Conservation (phyloP, 139 green algal species). For the Asterochloris sp. region DNA sequence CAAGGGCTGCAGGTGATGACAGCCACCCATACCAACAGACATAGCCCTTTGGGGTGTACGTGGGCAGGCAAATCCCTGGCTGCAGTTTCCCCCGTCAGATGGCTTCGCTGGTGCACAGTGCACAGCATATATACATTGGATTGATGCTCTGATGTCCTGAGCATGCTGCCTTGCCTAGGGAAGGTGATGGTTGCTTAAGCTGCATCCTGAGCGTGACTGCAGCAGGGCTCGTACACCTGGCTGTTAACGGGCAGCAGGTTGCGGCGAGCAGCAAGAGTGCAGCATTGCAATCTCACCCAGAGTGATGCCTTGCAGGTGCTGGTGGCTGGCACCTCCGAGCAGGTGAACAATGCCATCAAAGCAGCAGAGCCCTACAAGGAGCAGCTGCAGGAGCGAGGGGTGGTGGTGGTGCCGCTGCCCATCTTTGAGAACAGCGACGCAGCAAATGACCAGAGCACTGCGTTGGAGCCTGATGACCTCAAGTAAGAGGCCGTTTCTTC, state of each 20-base stretch:
- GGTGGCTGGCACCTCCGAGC: slow-evolving; percentile 50
- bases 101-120: no score
- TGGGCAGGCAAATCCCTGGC: no score
- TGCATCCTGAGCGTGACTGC: no score
- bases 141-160: no score
- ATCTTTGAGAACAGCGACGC: slow-evolving; percentile 39
- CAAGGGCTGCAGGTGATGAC: background rate
- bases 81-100: no score
- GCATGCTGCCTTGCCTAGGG: no score
- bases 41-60: no score
- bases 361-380: slow-evolving; percentile 59
- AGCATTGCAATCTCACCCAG: background rate
- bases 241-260: no score
- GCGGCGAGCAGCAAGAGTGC: no score
- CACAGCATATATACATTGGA: no score
- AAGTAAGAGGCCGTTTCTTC: background rate
- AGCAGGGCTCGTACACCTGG: no score
- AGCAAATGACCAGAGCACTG: slow-evolving; percentile 5
- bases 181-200: no score
- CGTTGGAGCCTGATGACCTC: background rate
- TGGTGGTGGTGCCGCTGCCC: slow-evolving; percentile 68
- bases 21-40: background rate
- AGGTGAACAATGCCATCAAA: slow-evolving; percentile 51
- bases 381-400: slow-evolving; percentile 58
- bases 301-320: slow-evolving; percentile 43